Base-by-base conservation (phyloP, 352 stramenopile genomes). In the Elongisporangium anandrum region DNA sequence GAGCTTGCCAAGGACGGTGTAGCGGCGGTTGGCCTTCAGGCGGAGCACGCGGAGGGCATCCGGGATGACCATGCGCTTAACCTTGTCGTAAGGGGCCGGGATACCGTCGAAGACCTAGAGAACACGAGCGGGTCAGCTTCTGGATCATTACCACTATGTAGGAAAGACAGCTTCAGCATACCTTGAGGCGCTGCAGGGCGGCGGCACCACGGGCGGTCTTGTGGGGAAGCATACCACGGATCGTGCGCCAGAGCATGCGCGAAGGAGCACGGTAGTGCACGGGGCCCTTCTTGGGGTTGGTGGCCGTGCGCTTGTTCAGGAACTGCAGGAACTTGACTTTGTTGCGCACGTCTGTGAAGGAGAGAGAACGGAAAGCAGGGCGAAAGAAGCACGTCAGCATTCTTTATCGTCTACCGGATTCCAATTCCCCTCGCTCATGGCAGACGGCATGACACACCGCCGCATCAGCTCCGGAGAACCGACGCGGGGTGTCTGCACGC, bases 191-290 rank as follows among this genome's bases (percentile, higher is more conserved):
- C 69, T 90, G 84, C 57, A 99, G 83, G 26, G 98, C 98, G 47
- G 90, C 88, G 66, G 96, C 80, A 79, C 98, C 98, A 75, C 97
- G 94, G 51, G 85, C 82, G 53, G 96, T 99, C 94, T 99, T 99
- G 83, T 99, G 97, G 56, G 98, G 94, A 61, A 99, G 80, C 98
- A 99, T 99, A 66, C 98, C 97, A 79, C 96, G 96, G 67, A 99
- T 85, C 52, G 87, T 90, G 58, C 83, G 81, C 85, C 83, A 92
- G 63, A 94, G 72, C 83, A 99, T 99, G 50, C 88, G 79, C 63
- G 96, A 96, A 52, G 97, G 97, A 23, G 90, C 85, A 75, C 97
- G 97, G 95, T 99, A 99, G 85, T 99, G 97, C 74, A 99, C 96
- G 54, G 97, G 97, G 66, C 97, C 97, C 69, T 91, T 84, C 73